Base-by-base conservation (phyloP, 1,139 yeast genomes). In the Diutina scorzettiae region DNA sequence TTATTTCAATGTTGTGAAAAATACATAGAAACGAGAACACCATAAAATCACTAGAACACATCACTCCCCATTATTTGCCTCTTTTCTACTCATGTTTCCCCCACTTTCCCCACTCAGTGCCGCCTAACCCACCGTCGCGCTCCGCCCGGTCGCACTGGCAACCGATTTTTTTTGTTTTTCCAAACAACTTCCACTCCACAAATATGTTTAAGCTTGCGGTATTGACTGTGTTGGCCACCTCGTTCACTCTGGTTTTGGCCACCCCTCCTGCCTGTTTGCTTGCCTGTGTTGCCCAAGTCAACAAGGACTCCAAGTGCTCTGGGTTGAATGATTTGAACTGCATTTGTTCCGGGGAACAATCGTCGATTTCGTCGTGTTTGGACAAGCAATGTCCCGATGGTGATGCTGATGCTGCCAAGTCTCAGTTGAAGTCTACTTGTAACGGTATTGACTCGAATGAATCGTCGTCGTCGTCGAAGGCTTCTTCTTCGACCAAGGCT, bases 261-360 rank as follows among this genome's bases (percentile, higher is more conserved):
- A 69, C 91, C 45, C 91, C 95, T 43, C 93, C 93, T 49, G 95
- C 95, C 36, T 86, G 95, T 69, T 67, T 86, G 51, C 70, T 86
- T 59, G 94, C 95, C 41, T 86, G 95, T 73, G 91, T 83, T 46
- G 71, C 83, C 44, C 71, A 76, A 54, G 87, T 81, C 43, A 69
- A 75, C 52, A 73, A 71, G 57, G 52, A 58, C n/a, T 62, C 76
- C 42, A 54, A 65, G 41, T 80, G 89, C 60, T 52, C 64, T 45
- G 67, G 78, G 45, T 64, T 84, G 58, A 73, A 72, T 57, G 77
- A 79, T 56, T 66, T 82, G 49, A 53, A 61, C 43, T 84, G 95
- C 68, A 64, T 82, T 52, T 81, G 91, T 62, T 62, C 71, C 37
- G 63, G 63, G 44, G 73, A 79, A 51, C 62, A 69, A 47, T 47